Evolutionary conservation across 257 asterid species (phyloP).

Genomic region (Capsicum chinense): DNA sequence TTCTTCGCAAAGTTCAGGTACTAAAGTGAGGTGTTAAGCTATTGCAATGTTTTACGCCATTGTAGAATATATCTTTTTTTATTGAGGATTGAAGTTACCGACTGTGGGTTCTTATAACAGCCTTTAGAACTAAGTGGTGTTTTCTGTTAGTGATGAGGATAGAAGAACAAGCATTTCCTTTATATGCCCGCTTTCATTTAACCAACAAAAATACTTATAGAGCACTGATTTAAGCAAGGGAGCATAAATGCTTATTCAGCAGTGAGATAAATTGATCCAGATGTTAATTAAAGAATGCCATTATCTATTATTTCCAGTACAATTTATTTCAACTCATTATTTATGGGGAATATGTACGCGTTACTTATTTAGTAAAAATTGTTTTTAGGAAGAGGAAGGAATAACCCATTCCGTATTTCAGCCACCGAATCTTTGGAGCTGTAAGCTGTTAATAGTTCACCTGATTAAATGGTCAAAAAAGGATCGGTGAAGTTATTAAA

Average conservation of each 20-base stretch:
- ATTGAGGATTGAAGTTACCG: background rate
- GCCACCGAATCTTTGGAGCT: slow-evolving; percentile 14
- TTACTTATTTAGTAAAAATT: slow-evolving; percentile 5
- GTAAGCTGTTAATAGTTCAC: slow-evolving; percentile 19
- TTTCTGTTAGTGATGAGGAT: background rate
- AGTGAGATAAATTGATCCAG: background rate
- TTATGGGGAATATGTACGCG: background rate
- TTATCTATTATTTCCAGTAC: background rate
- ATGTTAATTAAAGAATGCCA: background rate
- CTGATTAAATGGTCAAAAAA: slow-evolving; percentile 11
- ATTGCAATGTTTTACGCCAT: slow-evolving; percentile 19
- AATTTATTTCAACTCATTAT: background rate
- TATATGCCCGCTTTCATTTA: slow-evolving; percentile 4
- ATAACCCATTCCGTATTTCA: background rate
- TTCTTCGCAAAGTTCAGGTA: slow-evolving; percentile 97
- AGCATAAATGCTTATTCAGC: background rate
- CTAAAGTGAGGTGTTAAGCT: slow-evolving; percentile 30
- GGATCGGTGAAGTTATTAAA: slow-evolving; percentile 17
- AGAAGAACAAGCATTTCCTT: slow-evolving; percentile 13
- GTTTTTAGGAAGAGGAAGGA: background rate
- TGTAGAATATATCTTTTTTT: slow-evolving; percentile 15
- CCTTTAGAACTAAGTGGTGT: slow-evolving; percentile 4
- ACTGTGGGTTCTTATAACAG: background rate
- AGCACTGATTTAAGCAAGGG: background rate
- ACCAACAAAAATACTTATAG: slow-evolving; percentile 16